These are phyloP conservation scores for Metschnikowia kofuensis DNA, from an alignment of 805 yeast genomes.

Conservation along the genomic window DNA sequence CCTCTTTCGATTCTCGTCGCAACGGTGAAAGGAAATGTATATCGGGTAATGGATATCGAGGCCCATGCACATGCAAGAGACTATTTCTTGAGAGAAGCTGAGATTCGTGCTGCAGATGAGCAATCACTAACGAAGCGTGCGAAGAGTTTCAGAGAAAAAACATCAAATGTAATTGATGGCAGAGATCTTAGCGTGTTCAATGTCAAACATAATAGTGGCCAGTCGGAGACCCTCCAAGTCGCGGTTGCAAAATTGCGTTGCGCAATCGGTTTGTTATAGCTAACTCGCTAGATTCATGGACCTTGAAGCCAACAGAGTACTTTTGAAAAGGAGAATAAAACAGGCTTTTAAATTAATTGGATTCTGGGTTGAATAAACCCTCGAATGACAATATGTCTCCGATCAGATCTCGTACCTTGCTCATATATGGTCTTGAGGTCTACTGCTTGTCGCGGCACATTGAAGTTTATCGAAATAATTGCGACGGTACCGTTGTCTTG, in stretches of 20 bases:
- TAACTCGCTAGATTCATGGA: too few relatives aligned
- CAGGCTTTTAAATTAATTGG: too few relatives aligned
- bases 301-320: too few relatives aligned
- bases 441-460: too few relatives aligned
- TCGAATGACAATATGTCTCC: too few relatives aligned
- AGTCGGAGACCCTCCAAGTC: background rate
- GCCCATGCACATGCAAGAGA: background rate
- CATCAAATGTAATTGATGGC: slow-evolving; percentile 1
- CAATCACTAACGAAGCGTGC: background rate
- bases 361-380: too few relatives aligned
- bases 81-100: background rate
- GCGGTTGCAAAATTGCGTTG: slow-evolving; percentile 1
- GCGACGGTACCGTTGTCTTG: too few relatives aligned
- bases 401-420: too few relatives aligned
- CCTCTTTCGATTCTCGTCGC: slow-evolving; percentile 12
- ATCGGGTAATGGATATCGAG: slow-evolving; percentile 3
- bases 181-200: background rate
- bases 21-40: slow-evolving; percentile 14
- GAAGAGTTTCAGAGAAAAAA: background rate
- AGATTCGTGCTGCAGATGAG: background rate
- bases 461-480: too few relatives aligned
- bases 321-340: too few relatives aligned
- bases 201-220: background rate
- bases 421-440: too few relatives aligned
- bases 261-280: background rate